phyloP scores from a whole-genome alignment of 495 filamentous ascomycete genomes.

The Penicillium paradoxum region DNA sequence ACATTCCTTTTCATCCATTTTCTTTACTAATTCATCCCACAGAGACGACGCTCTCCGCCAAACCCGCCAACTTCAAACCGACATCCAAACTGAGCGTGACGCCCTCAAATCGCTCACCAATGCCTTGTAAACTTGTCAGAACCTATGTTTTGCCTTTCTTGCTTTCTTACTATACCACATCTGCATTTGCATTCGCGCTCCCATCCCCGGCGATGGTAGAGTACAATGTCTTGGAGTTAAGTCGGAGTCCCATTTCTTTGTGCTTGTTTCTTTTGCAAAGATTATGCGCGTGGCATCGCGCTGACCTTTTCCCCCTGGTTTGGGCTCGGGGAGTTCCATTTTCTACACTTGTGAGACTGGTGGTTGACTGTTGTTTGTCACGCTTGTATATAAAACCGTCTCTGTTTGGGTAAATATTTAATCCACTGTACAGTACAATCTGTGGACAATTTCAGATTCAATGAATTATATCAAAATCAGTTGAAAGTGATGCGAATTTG shows the following conservation, averaged over 20 bases:
- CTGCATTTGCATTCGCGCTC: conserved; percentile 24
- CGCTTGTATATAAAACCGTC: conserved; percentile 22
- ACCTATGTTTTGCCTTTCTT: neutral
- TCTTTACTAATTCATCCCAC: conserved; percentile 27
- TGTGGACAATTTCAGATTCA: neutral
- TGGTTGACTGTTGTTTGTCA: conserved; percentile 2
- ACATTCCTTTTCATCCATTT: conserved; percentile 1
- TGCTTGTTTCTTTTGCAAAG: conserved; percentile 1
- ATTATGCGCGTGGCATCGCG: conserved; percentile 12
- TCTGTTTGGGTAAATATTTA: conserved; percentile 18
- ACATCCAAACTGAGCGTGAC: conserved; percentile 56
- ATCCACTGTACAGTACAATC: conserved; percentile 21
- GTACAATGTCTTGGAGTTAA: conserved; percentile 12
- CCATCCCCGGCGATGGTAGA: conserved; percentile 7
- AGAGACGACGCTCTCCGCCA: conserved; percentile 81
- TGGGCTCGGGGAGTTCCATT: conserved; percentile 3
- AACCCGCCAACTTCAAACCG: conserved; percentile 69
- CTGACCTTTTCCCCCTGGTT: conserved; percentile 3
- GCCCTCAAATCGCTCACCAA: conserved; percentile 43
- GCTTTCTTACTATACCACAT: conserved; percentile 21
- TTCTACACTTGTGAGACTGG: conserved; percentile 2
- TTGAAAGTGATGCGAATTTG: neutral
- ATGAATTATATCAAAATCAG: neutral
- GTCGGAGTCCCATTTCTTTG: conserved; percentile 6
- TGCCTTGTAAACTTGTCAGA: conserved; percentile 3